phyloP scores from a whole-genome alignment of 495 filamentous ascomycete genomes.

The Zalerion maritima region DNA sequence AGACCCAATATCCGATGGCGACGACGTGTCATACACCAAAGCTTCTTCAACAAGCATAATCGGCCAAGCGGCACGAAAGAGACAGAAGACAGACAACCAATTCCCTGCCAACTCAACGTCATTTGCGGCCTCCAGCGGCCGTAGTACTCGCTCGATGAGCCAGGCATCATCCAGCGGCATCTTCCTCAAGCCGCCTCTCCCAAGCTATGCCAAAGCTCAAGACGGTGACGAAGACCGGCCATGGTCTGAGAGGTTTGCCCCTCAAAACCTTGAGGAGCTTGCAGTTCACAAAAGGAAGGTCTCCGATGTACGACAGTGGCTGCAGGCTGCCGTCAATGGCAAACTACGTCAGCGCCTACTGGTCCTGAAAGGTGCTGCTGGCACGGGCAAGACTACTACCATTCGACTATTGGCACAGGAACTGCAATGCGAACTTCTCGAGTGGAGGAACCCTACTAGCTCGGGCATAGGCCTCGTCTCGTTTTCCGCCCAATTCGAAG shows the following conservation, averaged over 20 bases:
- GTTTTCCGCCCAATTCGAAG: conserved; percentile 65
- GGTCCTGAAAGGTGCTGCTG: conserved; percentile 80
- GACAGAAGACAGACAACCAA: conserved; percentile 18
- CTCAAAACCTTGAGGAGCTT: conserved; percentile 59
- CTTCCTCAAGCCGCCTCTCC: conserved; percentile 22
- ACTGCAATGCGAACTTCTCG: conserved; percentile 57
- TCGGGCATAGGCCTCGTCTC: conserved; percentile 47
- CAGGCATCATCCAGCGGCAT: conserved; percentile 20
- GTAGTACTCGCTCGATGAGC: conserved; percentile 3
- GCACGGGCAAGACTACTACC: conserved; percentile 84
- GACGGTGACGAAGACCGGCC: conserved; percentile 39
- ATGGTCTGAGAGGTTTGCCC: conserved; percentile 78
- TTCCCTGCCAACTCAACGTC: too few relatives aligned
- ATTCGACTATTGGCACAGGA: conserved; percentile 57
- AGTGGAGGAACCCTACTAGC: conserved; percentile 77
- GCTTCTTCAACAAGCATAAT: conserved; percentile 26
- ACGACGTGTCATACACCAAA: conserved; percentile 28
- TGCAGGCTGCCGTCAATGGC: conserved; percentile 56
- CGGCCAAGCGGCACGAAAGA: conserved; percentile 29
- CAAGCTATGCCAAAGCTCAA: conserved; percentile 5
- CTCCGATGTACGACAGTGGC: conserved; percentile 66
- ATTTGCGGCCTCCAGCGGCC: conserved; percentile 6
- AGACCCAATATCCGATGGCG: conserved; percentile 36
- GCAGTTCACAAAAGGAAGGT: conserved; percentile 92
- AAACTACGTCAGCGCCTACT: conserved; percentile 53